A percentile compares a stretch with the other conserved stretches of the same genome.
These are phyloP conservation scores for Pestalotiopsis sp. DNA, from an alignment of 2,329 filamentous ascomycete genomes.

Conservation along the genomic window DNA sequence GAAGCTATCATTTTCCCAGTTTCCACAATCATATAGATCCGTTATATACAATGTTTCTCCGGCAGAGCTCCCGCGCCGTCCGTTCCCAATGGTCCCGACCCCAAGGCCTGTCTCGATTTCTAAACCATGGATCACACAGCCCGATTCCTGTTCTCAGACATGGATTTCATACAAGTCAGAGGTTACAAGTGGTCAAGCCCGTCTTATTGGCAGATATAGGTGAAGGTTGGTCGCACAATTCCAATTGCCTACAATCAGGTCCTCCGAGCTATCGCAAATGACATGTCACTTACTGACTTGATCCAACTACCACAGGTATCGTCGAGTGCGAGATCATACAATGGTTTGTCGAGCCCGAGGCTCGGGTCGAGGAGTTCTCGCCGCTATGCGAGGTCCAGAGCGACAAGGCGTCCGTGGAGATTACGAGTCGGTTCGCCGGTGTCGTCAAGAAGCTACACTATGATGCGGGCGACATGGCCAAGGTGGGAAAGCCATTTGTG, in stretches of 20 bases:
- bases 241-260: neutral
- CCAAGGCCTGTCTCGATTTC: slow-evolving; percentile 39
- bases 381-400: slow-evolving; percentile 98
- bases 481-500: slow-evolving; percentile 90
- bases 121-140: slow-evolving; percentile 29
- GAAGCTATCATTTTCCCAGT: neutral
- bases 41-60: slow-evolving; percentile 53
- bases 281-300: slow-evolving; percentile 2
- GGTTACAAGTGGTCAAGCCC: slow-evolving; percentile 67
- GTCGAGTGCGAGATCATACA: slow-evolving; percentile 99
- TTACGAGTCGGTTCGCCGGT: slow-evolving; percentile 92
- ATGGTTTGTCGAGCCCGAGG: slow-evolving; percentile 97
- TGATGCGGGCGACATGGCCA: slow-evolving; percentile 93
- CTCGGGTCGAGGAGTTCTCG: slow-evolving; percentile 95
- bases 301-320: slow-evolving; percentile 66
- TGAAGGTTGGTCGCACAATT: slow-evolving; percentile 61
- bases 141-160: slow-evolving; percentile 34
- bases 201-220: slow-evolving; percentile 85
- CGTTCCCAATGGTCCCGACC: slow-evolving; percentile 53
- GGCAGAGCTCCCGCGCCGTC: slow-evolving; percentile 50
- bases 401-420: slow-evolving; percentile 89
- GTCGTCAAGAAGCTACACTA: slow-evolving; percentile 97
- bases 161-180: slow-evolving; percentile 53
- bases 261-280: neutral
- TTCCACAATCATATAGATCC: neutral